Base-by-base conservation (phyloP, 2,329 filamentous ascomycete species). In the Sporothrix dimorphospora region DNA sequence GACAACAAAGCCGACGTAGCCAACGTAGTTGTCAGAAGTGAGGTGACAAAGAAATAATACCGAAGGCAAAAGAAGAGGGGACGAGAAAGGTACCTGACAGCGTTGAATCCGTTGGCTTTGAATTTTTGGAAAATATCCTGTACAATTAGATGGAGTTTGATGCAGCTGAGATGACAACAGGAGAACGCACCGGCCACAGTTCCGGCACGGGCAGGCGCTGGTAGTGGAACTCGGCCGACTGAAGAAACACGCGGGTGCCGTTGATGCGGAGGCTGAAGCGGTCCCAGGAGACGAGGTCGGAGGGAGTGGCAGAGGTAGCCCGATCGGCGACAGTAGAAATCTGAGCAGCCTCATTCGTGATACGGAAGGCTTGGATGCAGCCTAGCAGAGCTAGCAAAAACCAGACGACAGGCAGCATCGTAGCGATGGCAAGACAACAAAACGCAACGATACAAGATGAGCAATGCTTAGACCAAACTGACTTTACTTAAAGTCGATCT, bases 101-200 rank as follows among this genome's bases (percentile, higher is more conserved):
- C 87, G 76, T 92, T 95, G 81, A 94, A 94, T 0, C 93, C 93
- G 1, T 94, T 81, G 0, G 92, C 90, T 80, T 92, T 94, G 79
- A 95, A 89, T 81, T 97, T 97, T 77, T 96, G 90, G 76, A 97
- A 91, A 2, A 77, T 59, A 57, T 77, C 77, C 68, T 77, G 57
- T 4, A 74, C 38, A 3, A 75, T 74, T 65, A 78, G 75, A 72
- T 73, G 34, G 14, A 19, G 7, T 2, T 14, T 2, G 11, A 72
- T 27, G 67, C 16, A 30, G 2, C 27, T 21, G 40, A 19, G 1
- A 47, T 24, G 27, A 1, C 21, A 14, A 8, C 21, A 4, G 21
- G 49, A 53, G n/a, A 2, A 68, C 77, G 65, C 72, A 81, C 79
- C 27, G 79, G 76, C 84, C 86, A 88, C 34, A 88, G 75, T 69